Evolutionary conservation across 2,329 filamentous ascomycete species (phyloP).

Genomic region (Botrytis squamosa): DNA sequence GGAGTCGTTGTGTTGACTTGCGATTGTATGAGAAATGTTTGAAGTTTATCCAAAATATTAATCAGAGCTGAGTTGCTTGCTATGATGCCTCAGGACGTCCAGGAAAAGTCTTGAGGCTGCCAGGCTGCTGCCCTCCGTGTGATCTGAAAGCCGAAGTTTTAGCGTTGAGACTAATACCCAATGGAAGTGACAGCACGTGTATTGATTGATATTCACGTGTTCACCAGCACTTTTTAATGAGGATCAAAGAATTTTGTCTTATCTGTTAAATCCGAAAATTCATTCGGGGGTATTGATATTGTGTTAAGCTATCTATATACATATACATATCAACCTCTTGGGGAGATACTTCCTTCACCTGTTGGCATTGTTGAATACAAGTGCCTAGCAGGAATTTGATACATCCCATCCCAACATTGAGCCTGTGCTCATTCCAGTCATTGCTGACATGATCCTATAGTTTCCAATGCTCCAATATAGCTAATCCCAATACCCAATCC

Average conservation of each 20-base stretch:
- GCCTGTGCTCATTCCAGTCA: constrained; percentile 1
- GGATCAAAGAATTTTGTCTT: background rate
- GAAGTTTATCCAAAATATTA: background rate
- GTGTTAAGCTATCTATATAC: constrained; percentile 6
- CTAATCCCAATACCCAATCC: constrained; percentile 19
- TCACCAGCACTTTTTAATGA: background rate
- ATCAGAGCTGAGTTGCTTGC: background rate
- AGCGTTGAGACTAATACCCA: background rate
- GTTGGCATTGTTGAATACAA: background rate
- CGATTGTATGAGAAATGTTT: constrained; percentile 1
- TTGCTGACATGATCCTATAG: constrained; percentile 19
- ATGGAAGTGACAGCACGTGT: background rate
- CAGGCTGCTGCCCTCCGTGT: background rate
- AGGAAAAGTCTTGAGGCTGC: background rate
- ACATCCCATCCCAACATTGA: background rate
- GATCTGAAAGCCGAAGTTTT: background rate
- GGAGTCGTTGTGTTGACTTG: background rate
- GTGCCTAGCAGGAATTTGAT: background rate
- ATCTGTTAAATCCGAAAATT: background rate
- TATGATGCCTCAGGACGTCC: background rate
- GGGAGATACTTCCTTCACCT: background rate
- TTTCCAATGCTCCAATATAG: constrained; percentile 11
- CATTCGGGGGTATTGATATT: constrained; percentile 5
- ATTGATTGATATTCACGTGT: background rate
- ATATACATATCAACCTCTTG: constrained; percentile 1